These are phyloP conservation scores for Aspergillus bertholletiae DNA, from an alignment of 495 filamentous ascomycete genomes.

Conservation along the genomic window DNA sequence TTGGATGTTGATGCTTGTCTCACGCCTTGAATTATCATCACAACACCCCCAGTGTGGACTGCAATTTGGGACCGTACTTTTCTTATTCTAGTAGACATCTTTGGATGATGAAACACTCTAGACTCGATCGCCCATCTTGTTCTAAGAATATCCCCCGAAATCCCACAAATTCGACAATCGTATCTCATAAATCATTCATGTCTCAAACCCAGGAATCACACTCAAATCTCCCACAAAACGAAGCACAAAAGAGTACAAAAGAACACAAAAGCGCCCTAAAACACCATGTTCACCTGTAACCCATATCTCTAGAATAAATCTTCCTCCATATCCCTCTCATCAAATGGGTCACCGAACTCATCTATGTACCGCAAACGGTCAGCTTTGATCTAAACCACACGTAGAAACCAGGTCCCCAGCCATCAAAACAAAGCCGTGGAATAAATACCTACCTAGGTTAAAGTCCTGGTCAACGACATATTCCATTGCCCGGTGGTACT, in stretches of 20 bases:
- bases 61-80: too few species aligned
- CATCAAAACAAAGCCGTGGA: neutral
- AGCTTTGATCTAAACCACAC: neutral
- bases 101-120: neutral
- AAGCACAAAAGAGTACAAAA: neutral
- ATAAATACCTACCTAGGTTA: conserved; percentile 31
- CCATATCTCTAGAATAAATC: conserved; percentile 44
- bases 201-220: neutral
- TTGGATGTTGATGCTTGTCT: too few species aligned
- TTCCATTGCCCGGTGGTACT: conserved; percentile 51
- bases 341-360: conserved; percentile 55
- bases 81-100: neutral
- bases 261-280: neutral
- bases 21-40: too few species aligned
- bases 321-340: conserved; percentile 59
- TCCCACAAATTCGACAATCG: conserved; percentile 10
- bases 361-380: conserved; percentile 21
- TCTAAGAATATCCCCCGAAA: neutral
- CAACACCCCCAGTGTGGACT: too few species aligned
- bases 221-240: neutral
- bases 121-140: neutral
- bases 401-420: neutral
- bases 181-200: conserved; percentile 31
- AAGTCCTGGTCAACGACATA: conserved; percentile 47
- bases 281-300: conserved; percentile 2